Conservation (phyloP, 306 rosid species). For the Inga laurina region DNA sequence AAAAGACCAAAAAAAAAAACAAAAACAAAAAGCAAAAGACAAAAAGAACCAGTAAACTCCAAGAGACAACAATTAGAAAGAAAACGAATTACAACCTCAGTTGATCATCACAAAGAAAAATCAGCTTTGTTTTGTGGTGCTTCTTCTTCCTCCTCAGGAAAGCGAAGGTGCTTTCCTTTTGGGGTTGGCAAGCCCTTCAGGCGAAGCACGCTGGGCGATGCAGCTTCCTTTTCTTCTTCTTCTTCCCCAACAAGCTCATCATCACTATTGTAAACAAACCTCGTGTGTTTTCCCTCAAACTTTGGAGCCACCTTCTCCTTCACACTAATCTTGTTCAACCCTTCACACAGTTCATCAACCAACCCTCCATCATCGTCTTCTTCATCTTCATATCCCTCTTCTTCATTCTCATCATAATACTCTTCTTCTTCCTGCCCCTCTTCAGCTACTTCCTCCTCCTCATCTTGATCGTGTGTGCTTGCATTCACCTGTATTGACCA, state of each 20-base stretch:
- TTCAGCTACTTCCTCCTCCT: constrained; percentile 42
- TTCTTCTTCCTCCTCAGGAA: constrained; percentile 54
- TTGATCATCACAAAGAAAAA: background rate
- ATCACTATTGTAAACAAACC: constrained; percentile 77
- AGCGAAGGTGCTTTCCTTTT: constrained; percentile 84
- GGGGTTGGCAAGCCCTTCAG: constrained; percentile 90
- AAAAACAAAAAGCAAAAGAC: background rate
- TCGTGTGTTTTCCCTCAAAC: constrained; percentile 75
- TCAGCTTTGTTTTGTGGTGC: constrained; percentile 16
- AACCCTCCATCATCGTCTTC: constrained; percentile 32
- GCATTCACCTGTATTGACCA: constrained; percentile 95
- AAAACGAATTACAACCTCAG: background rate
- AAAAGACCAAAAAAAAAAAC: background rate
- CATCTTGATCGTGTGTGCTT: constrained; percentile 61
- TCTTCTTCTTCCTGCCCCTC: constrained; percentile 38
- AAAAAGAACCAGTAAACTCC: background rate
- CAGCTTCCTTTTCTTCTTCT: constrained; percentile 13
- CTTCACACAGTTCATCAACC: constrained; percentile 72
- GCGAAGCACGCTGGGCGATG: constrained; percentile 43
- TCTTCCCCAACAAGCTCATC: constrained; percentile 72
- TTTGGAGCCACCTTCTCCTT: constrained; percentile 46
- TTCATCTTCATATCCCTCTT: background rate
- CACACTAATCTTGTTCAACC: constrained; percentile 63
- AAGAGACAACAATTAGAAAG: constrained; percentile 23
- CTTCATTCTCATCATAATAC: constrained; percentile 35